Base-by-base conservation (phyloP, 164 flowering plant genomes). In the Piper longum region DNA sequence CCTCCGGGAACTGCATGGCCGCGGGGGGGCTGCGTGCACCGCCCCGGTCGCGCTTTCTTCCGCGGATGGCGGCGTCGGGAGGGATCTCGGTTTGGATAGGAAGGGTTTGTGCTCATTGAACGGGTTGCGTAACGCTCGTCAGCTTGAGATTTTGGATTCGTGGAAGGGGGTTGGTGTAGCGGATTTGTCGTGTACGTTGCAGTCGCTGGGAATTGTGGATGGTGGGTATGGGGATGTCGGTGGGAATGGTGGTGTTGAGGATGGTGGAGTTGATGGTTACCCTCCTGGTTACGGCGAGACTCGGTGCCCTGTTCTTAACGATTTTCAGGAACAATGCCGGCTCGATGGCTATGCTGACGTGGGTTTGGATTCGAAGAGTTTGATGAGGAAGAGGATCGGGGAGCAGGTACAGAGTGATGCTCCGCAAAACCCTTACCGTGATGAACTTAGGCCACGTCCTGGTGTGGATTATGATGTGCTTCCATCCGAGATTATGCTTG, bases 151-250 rank as follows among this genome's bases (percentile, higher is more conserved):
- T 16, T 60, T 68, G 16, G 62, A 70, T 54, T 72, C 73, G 26
- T 44, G 51, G 56, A 16, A 66, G 7, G 43, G 63, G 64, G 39
- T 56, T 56, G 72, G 73, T 71, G 78, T 66, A 67, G 43, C 67
- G 62, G 64, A 64, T 56, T 60, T 84, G 71, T 62, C 71, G 40
- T 67, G 73, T 12, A 61, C 62, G 64, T 59, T 82, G 7, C 11
- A 54, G 42, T 62, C 69, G 68, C 71, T 85, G 81, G 54, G 56
- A 64, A 62, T 82, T 61, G 72, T 69, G 16, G 61, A 71, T 0
- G 60, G 9, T 54, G 52, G 40, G 43, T 13, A 40, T 7, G 40
- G 54, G 54, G 65, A 71, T 79, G 70, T 59, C 55, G 77, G 65
- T 16, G 68, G 13, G 57, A 63, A 44, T 11, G 17, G 62, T 6